Evolutionary conservation across 2,329 filamentous ascomycete species (phyloP), one percentile per base, ranked within the genome.

Genomic region (Ophiognomonia clavigignenti-juglandacearum): DNA sequence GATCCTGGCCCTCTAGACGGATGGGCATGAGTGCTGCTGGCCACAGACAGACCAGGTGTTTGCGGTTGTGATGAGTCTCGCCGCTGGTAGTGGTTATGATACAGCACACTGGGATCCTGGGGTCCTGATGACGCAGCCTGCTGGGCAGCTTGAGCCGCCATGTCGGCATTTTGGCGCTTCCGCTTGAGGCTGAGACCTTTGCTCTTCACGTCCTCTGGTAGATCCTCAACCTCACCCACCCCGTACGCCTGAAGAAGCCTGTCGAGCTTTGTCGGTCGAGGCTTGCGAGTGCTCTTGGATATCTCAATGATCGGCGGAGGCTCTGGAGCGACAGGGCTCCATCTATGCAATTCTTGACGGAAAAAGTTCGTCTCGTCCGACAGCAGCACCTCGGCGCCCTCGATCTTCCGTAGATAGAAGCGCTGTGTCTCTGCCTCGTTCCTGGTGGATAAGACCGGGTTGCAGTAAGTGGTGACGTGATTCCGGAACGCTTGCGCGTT

Each of bases 301-400:
- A 85, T 80, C 52, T 96, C 86, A 9, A 96, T 75, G 31, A 95
- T 83, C 19, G 91, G 91, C 4, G 93, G 93, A 11, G 93, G 75
- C 13, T 88, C 78, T 0, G 89, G 86, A 2, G 93, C 91, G 22
- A 97, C 88, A 3, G 91, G 91, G 32, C 85, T 89, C 86, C 88
- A 96, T 62, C 89, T 95, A 67, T 98, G 93, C 47, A 98, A 75
- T 61, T 96, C 90, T 62, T 96, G 90, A 20, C 92, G 84, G 71
- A 98, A 92, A 65, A 95, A 96, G 62, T 98, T 98, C n/a, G 92
- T 96, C 69, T 98, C 93, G 48, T 85, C 86, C 0, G 91, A 80
- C 3, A 98, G 74, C 3, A 98, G 76, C 43, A 98, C 91, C 63
- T 98, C 93, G 1, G 93, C 91, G 3, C 93, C 93, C 68, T 98